These are phyloP conservation scores for Apiospora sp. DNA, from an alignment of 2,329 filamentous ascomycete genomes.

Conservation along the genomic window DNA sequence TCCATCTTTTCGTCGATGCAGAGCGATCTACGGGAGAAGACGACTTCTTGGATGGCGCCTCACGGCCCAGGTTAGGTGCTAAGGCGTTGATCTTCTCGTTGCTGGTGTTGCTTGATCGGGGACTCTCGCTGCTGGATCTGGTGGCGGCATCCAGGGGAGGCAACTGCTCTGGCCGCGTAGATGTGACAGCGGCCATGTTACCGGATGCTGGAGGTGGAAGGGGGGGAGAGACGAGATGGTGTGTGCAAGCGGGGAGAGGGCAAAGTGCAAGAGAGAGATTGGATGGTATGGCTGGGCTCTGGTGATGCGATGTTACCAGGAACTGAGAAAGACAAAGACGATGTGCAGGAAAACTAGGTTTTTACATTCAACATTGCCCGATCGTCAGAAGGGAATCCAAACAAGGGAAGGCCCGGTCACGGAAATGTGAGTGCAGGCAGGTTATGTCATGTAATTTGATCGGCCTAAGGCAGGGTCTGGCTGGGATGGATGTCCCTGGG, in stretches of 20 bases:
- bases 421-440: slow-evolving; percentile 17
- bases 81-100: slow-evolving; percentile 25
- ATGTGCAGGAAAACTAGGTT: slow-evolving; percentile 20
- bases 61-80: not conserved
- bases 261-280: not conserved
- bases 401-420: slow-evolving; percentile 19
- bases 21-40: slow-evolving; percentile 47
- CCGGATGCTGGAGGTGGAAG: not conserved
- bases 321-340: not conserved
- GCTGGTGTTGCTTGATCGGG: slow-evolving; percentile 30
- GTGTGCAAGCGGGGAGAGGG: not conserved
- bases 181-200: slow-evolving; percentile 25
- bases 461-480: not conserved
- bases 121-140: slow-evolving; percentile 23
- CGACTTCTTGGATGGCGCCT: slow-evolving; percentile 25
- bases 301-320: slow-evolving; percentile 5
- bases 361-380: slow-evolving; percentile 2
- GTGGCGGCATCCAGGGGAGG: slow-evolving; percentile 8
- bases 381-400: slow-evolving; percentile 15
- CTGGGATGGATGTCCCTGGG: not conserved
- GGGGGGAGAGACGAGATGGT: not conserved
- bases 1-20: slow-evolving; percentile 55
- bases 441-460: slow-evolving; percentile 16
- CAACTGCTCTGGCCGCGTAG: slow-evolving; percentile 22
- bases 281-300: not conserved